Evolutionary conservation across 768 basidiomycete genomes (phyloP).

Genomic region (Panellus pusillus): DNA sequence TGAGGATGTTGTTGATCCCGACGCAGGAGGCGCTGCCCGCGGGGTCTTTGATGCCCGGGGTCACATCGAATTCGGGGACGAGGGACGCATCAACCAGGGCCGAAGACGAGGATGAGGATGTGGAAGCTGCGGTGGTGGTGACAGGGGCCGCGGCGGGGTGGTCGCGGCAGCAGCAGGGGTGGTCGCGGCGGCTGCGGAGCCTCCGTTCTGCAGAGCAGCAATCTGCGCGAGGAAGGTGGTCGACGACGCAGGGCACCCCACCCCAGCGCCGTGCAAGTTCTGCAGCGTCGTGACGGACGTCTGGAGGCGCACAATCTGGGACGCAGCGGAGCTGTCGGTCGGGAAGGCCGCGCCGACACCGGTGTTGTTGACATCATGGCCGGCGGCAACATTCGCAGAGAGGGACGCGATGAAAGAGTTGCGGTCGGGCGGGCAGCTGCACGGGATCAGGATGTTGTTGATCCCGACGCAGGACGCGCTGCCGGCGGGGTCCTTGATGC

Average conservation of each 20-base stretch:
- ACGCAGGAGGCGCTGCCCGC: background rate
- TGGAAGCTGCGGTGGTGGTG: conserved; percentile 22
- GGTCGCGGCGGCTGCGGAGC: too few relatives aligned
- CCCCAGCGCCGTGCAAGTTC: conserved; percentile 66
- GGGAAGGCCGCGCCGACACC: conserved; percentile 60
- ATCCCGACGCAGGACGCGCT: conserved; percentile 71
- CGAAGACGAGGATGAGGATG: conserved; percentile 23
- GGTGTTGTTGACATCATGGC: conserved; percentile 64
- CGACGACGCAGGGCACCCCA: conserved; percentile 53
- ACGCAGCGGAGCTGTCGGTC: conserved; percentile 38
- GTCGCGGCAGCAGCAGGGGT: background rate
- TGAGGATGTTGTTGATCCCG: conserved; percentile 35
- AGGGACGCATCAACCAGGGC: conserved; percentile 24
- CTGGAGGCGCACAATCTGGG: conserved; percentile 48
- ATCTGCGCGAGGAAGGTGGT: too few relatives aligned
- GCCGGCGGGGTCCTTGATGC: conserved; percentile 59
- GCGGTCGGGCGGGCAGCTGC: conserved; percentile 63
- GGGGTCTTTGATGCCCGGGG: background rate
- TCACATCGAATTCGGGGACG: background rate
- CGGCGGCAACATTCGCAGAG: conserved; percentile 58
- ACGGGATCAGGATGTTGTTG: conserved; percentile 62
- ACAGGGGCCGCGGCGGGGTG: background rate
- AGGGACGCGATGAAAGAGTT: conserved; percentile 49
- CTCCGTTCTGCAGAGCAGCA: too few relatives aligned
- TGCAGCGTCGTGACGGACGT: conserved; percentile 66